These are phyloP conservation scores for Wallacemonas rigidus DNA, from an alignment of 208 protist genomes.

Conservation along the genomic window DNA sequence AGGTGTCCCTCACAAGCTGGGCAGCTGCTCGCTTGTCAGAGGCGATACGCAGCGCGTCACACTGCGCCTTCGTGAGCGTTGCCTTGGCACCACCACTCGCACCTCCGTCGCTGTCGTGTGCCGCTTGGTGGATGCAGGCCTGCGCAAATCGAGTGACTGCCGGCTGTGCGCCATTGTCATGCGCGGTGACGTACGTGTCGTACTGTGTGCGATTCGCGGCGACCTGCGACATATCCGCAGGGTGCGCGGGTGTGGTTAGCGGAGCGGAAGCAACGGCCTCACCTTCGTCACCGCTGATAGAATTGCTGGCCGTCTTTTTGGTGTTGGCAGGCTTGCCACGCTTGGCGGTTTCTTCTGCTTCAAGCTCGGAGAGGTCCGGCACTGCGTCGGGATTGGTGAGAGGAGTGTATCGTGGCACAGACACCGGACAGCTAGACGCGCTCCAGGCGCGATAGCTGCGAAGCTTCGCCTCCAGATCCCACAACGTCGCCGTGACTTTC, in stretches of 20 bases:
- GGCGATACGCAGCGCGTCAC: background rate
- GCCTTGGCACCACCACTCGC: background rate
- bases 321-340: background rate
- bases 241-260: conserved; percentile 16
- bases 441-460: conserved; percentile 38
- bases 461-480: conserved; percentile 28
- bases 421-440: conserved; percentile 17
- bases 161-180: background rate
- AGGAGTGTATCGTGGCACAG: conserved; percentile 42
- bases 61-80: background rate
- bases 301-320: background rate
- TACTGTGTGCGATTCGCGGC: conserved; percentile 38
- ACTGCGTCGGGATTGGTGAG: conserved; percentile 35
- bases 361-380: conserved; percentile 3
- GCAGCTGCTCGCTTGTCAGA: background rate
- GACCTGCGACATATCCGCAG: conserved; percentile 33
- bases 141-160: background rate
- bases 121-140: conserved; percentile 25
- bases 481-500: conserved; percentile 21
- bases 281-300: background rate
- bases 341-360: conserved; percentile 16
- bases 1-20: background rate
- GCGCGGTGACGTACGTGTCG: conserved; percentile 25
- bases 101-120: background rate
- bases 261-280: conserved; percentile 2